Evolutionary conservation across 805 yeast species (phyloP).

Genomic region (Candida ascalaphidarum): DNA sequence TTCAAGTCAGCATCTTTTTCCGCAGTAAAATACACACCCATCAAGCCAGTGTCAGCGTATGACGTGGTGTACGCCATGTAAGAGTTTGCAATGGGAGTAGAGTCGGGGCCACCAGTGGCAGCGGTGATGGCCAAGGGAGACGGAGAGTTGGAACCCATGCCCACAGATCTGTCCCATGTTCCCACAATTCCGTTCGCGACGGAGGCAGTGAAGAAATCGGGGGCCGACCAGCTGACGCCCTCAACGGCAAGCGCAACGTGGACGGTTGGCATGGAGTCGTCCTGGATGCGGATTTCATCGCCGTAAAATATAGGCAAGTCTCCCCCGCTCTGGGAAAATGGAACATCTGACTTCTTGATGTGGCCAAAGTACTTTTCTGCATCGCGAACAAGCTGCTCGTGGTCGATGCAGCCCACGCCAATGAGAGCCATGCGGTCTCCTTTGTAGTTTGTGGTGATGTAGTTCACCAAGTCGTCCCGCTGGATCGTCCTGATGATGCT

Average conservation of each 20-base stretch:
- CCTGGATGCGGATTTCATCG: conserved; percentile 79
- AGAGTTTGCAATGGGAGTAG: conserved; percentile 75
- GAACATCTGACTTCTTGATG: conserved; percentile 48
- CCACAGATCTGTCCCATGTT: conserved; percentile 92
- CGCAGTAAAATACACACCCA: conserved; percentile 92
- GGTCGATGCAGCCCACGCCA: conserved; percentile 92
- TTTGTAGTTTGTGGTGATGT: conserved; percentile 79
- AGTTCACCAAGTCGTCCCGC: conserved; percentile 65
- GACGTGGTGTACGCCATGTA: conserved; percentile 96
- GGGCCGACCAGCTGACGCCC: conserved; percentile 96
- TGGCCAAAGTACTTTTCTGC: conserved; percentile 76
- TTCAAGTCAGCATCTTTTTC: conserved; percentile 64
- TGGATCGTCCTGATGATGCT: conserved; percentile 77
- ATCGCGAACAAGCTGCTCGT: conserved; percentile 66
- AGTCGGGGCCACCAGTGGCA: conserved; percentile 47
- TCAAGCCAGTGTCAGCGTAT: conserved; percentile 93
- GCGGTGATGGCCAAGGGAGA: conserved; percentile 72
- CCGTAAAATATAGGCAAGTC: conserved; percentile 75
- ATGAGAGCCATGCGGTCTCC: conserved; percentile 98
- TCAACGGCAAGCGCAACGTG: conserved; percentile 94
- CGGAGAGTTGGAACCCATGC: conserved; percentile 76
- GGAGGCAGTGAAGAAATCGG: conserved; percentile 90
- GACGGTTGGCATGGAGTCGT: conserved; percentile 75
- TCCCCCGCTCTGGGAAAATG: conserved; percentile 68
- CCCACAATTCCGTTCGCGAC: conserved; percentile 97